Base-by-base conservation (phyloP, 1,284 basidiomycete genomes). In the Irpex sp. region DNA sequence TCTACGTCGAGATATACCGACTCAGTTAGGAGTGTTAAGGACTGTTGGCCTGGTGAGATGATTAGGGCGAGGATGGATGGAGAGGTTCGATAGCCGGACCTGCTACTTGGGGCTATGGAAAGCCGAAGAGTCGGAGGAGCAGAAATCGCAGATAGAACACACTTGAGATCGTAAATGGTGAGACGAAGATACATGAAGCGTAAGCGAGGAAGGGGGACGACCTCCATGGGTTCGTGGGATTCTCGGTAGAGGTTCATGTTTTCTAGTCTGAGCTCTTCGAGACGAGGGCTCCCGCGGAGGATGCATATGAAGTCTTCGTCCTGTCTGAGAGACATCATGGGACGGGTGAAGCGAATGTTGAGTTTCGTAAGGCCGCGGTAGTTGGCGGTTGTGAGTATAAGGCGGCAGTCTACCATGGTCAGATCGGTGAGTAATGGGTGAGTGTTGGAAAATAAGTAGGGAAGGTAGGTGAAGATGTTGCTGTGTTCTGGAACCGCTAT, bases 351-450 rank as follows among this genome's bases (percentile, higher is more conserved):
- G 49, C 39, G 33, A 19, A 61, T 58, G 19, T 57, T 36, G n/a
- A 61, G 49, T 35, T 58, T 58, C 5, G 45, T 61, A 5, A 61
- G 56, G 12, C 49, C 56, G 23, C 47, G 18, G 49, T 58, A 61
- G 56, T 58, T 57, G 10, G 14, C 45, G 1, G 56, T 28, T 16
- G 47, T 51, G 47, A 57, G 42, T 5, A 48, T 16, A 18, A 61
- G 47, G 48, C 60, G 42, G 35, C 60, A 61, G 8, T 54, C 23
- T 16, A 42, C 18, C 56, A 61, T 36, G 2, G 48, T 58, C 35
- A 61, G 49, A 16, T 61, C 56, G 12, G 47, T 57, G n/a, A 61
- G 56, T 7, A 35, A 35, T 1, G 60, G 56, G 9, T 39, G 28
- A 5, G 16, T 16, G 4, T 57, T 53, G 2, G 48, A 42, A 56